Evolutionary conservation across 2,329 filamentous ascomycete species (phyloP), one percentile per base, ranked within the genome.

Genomic region (Fusarium hainanense): DNA sequence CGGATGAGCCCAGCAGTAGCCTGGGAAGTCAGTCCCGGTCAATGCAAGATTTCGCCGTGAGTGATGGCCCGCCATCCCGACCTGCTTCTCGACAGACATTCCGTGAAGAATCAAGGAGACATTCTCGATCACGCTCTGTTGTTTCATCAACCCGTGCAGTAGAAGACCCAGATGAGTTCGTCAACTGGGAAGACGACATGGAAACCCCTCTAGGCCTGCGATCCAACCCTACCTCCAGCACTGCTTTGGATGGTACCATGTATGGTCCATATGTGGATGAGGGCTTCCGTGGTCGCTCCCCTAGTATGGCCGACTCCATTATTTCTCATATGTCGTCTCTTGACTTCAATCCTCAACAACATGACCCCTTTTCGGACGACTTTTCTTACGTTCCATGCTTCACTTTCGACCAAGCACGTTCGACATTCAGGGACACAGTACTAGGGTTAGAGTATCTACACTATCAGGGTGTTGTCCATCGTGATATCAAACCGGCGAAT

Each of bases 321-420:
- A 89, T 91, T 74, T 88, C 92, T 52, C 85, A 90, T 80, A 89
- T 90, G 86, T 91, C 89, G 6, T 89, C 88, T 1, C 79, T 91
- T 40, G 88, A 90, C 75, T 88, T 84, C 75, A 86, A 86, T 71
- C 77, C 81, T 11, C 85, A 84, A 44, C 85, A 83, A 14, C 89
- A 92, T 66, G 89, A 91, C 67, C 85, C 88, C 3, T 89, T 93
- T 63, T 91, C 93, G 37, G 93, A 97, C 73, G 94, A 98, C 77
- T 93, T 93, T 79, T 93, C 92, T 37, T 97, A 96, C 76, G 95
- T 98, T 18, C 96, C 96, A 18, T 94, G 94, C 80, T 92, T 99
- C 81, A 97, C 95, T 1, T 86, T 97, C 37, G 88, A 91, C 27
- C 90, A 95, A 77, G 92, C 94, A 16, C 90, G 94, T 30, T 89